Conservation (phyloP, 805 yeast species). For the Zygotorulaspora florentina region DNA sequence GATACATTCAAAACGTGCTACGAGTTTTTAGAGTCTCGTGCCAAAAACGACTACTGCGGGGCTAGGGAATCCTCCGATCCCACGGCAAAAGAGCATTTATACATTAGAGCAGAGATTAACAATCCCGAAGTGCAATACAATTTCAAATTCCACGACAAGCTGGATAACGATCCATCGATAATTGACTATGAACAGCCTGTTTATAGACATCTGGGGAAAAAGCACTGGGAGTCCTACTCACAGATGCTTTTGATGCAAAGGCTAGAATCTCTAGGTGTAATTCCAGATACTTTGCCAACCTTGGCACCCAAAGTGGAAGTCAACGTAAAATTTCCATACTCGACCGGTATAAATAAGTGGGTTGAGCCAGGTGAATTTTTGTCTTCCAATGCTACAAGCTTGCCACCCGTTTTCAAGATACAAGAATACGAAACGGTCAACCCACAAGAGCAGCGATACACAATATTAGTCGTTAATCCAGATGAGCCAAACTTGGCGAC, state of each 20-base stretch:
- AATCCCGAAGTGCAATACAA: conserved; percentile 87
- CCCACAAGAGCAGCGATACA: conserved; percentile 50
- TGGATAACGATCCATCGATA: conserved; percentile 39
- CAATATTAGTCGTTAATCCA: conserved; percentile 82
- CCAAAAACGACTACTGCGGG: conserved; percentile 38
- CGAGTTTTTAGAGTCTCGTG: conserved; percentile 47
- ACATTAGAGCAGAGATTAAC: conserved; percentile 59
- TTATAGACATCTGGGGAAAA: conserved; percentile 62
- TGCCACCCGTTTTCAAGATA: conserved; percentile 73
- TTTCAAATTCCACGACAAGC: conserved; percentile 42
- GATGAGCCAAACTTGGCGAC: conserved; percentile 75
- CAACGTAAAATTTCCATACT: conserved; percentile 68
- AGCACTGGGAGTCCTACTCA: conserved; percentile 68
- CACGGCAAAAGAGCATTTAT: conserved; percentile 33
- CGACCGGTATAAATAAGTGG: conserved; percentile 59
- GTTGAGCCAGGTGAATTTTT: conserved; percentile 73
- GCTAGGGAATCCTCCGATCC: conserved; percentile 28
- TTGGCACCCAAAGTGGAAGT: conserved; percentile 77
- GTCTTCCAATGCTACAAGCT: conserved; percentile 66
- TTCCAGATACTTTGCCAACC: conserved; percentile 94
- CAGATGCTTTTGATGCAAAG: conserved; percentile 87
- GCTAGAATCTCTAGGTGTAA: conserved; percentile 74
- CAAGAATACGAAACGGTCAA: conserved; percentile 59
- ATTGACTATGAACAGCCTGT: conserved; percentile 73
- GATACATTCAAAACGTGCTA: conserved; percentile 71